These are phyloP conservation scores for Codiaeum variegatum DNA, from an alignment of 441 rosid species.

Conservation along the genomic window DNA sequence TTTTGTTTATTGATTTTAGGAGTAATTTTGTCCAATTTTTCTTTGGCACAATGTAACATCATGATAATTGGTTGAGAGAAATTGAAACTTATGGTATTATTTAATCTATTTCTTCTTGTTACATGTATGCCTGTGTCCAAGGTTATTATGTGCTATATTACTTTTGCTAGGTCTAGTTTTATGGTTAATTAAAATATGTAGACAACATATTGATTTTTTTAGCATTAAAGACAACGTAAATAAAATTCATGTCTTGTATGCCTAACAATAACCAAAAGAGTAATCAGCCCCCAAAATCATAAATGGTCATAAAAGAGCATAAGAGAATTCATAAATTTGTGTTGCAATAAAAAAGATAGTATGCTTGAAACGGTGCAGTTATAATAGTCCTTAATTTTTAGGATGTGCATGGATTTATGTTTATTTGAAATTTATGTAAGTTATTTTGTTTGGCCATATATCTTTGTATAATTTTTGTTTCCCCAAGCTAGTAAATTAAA, in stretches of 20 bases:
- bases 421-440: neutral
- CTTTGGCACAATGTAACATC: slow-evolving; percentile 84
- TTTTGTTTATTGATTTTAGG: slow-evolving; percentile 39
- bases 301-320: neutral
- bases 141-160: neutral
- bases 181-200: neutral
- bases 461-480: neutral
- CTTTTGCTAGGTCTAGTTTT: neutral
- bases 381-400: neutral
- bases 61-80: slow-evolving; percentile 78
- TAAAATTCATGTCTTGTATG: neutral
- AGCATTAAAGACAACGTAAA: neutral
- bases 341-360: neutral
- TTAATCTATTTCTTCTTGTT: neutral
- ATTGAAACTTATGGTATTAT: slow-evolving; percentile 42
- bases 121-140: neutral
- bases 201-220: neutral
- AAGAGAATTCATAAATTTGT: neutral
- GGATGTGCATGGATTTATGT: neutral
- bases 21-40: slow-evolving; percentile 76
- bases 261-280: neutral
- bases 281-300: neutral
- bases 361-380: no score
- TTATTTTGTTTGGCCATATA: neutral
- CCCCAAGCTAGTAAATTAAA: neutral